phyloP scores from a whole-genome alignment of 2,329 filamentous ascomycete species.

The Colletotrichum gloeosporioides region DNA sequence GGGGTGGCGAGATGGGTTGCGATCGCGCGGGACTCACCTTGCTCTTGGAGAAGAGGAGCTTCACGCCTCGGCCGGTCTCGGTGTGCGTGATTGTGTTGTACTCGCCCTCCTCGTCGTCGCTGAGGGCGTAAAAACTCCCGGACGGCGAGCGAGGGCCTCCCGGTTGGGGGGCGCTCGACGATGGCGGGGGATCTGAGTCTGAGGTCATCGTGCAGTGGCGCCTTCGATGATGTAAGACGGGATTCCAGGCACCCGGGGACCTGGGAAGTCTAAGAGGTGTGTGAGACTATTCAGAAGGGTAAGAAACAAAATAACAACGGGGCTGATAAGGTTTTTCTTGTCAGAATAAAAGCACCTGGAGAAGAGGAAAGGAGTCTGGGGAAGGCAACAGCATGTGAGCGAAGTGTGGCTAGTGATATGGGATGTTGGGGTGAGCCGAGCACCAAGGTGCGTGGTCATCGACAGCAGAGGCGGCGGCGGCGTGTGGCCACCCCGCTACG shows the following conservation, averaged over 20 bases:
- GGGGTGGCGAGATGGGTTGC: not conserved
- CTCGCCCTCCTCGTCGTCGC: slow-evolving; percentile 93
- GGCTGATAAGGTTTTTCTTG: not conserved
- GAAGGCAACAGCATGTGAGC: slow-evolving; percentile 7
- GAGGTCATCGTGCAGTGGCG: slow-evolving; percentile 22
- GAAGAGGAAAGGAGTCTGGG: not conserved
- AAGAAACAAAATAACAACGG: not conserved
- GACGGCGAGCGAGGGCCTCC: slow-evolving; percentile 70
- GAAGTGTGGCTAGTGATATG: slow-evolving; percentile 15
- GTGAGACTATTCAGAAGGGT: not conserved
- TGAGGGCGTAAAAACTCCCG: slow-evolving; percentile 92
- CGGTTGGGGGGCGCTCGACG: slow-evolving; percentile 23
- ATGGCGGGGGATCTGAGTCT: slow-evolving; percentile 19
- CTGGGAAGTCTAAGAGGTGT: not conserved
- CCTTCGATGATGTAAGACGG: slow-evolving; percentile 3
- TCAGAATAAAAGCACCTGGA: not conserved
- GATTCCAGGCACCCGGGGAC: slow-evolving; percentile 4
- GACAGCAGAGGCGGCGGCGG: not conserved
- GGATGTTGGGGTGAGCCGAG: not conserved
- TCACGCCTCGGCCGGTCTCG: slow-evolving; percentile 81
- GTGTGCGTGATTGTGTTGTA: slow-evolving; percentile 93
- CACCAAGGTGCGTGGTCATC: not conserved
- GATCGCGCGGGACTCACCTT: slow-evolving; percentile 63
- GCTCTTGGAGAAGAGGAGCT: slow-evolving; percentile 94
- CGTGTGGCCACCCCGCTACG: slow-evolving; percentile 15